Percentiles rank a stretch among this genome's conserved stretches.
These are phyloP conservation scores for Mycosphaerella arachidis DNA, from an alignment of 2,329 filamentous ascomycete genomes.

Conservation along the genomic window DNA sequence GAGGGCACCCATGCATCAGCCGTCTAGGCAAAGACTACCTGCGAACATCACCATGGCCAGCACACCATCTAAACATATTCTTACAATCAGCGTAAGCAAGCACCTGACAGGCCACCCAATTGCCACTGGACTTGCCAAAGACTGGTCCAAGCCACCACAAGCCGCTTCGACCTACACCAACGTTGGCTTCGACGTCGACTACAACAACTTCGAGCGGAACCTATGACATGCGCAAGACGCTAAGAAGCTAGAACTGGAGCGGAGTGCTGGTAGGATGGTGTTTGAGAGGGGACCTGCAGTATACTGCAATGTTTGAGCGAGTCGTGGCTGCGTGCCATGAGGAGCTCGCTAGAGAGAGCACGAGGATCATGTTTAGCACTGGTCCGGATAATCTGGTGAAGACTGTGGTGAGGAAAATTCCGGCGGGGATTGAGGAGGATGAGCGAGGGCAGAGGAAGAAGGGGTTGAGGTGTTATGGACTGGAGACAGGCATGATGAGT, in stretches of 20 bases:
- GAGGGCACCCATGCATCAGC: background rate
- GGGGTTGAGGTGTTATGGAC: background rate
- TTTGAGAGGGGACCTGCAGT: background rate
- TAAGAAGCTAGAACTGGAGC: background rate
- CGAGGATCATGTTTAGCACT: constrained; percentile 1
- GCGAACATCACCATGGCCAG: background rate
- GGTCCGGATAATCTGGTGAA: constrained; percentile 1
- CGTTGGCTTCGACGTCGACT: constrained; percentile 4
- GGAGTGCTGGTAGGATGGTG: constrained; percentile 6
- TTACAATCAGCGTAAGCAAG: background rate
- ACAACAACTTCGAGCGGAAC: background rate
- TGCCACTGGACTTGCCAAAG: background rate
- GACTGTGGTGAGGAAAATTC: background rate
- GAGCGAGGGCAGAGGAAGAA: background rate
- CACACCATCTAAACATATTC: constrained; percentile 1
- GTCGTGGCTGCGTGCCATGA: background rate
- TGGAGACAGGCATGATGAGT: background rate
- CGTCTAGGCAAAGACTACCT: background rate
- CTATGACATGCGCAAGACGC: background rate
- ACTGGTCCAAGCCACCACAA: background rate
- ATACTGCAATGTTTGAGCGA: constrained; percentile 4
- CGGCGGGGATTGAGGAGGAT: background rate
- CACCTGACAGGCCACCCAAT: background rate
- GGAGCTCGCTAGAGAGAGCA: constrained; percentile 1
- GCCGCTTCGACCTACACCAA: background rate